Conservation (phyloP, 306 rosid species). For the Cucurbita maxima region DNA sequence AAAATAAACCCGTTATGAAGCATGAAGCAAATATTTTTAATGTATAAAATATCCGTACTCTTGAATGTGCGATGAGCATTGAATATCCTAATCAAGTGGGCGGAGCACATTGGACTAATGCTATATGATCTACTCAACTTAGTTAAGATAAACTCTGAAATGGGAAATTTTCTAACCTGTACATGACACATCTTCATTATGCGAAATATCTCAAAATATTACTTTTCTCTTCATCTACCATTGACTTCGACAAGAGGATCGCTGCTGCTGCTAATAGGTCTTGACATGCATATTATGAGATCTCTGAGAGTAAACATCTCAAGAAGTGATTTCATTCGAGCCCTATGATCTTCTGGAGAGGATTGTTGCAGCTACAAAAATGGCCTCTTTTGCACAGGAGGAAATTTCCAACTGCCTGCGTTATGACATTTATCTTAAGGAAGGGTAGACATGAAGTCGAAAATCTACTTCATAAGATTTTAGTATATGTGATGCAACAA, state of each 20-base stretch:
- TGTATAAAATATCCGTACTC: neutral
- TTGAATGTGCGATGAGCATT: neutral
- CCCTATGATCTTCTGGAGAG: conserved; percentile 28
- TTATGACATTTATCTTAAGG: conserved; percentile 6
- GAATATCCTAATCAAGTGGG: neutral
- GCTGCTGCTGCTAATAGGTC: neutral
- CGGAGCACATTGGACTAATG: neutral
- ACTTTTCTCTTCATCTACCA: neutral
- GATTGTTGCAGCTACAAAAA: conserved; percentile 54
- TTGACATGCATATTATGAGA: neutral
- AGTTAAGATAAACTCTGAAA: neutral
- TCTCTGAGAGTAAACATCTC: neutral
- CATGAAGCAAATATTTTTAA: neutral
- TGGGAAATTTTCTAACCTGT: neutral
- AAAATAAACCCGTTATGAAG: neutral
- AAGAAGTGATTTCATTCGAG: neutral
- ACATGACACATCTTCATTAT: neutral
- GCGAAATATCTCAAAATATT: neutral
- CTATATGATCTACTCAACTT: neutral
- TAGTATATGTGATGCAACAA: neutral
- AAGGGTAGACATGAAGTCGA: neutral
- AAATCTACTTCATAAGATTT: neutral
- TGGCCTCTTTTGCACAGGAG: conserved; percentile 48
- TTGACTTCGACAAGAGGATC: neutral
- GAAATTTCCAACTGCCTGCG: conserved; percentile 48